These are phyloP conservation scores for Urochloa ruziziensis DNA, from an alignment of 176 grass and related monocot genomes.

Conservation along the genomic window DNA sequence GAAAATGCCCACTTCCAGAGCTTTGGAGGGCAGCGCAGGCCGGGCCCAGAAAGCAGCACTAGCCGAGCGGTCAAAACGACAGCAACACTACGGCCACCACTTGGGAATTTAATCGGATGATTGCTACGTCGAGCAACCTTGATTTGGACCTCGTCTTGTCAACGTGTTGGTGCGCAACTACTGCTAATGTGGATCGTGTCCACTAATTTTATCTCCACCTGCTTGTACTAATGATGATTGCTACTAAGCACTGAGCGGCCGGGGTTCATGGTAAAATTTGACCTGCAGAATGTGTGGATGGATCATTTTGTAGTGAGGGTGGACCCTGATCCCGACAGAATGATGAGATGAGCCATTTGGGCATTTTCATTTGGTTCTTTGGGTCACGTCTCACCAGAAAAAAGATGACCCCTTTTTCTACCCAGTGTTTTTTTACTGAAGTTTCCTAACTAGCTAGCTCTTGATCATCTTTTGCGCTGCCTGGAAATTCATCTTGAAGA, in stretches of 20 bases:
- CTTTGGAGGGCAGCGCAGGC: background rate
- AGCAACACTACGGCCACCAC: constrained; percentile 10
- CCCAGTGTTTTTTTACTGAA: background rate
- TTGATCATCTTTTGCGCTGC: background rate
- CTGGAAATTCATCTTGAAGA: background rate
- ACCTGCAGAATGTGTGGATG: constrained; percentile 18
- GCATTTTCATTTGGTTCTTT: background rate
- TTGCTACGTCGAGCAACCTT: constrained; percentile 49
- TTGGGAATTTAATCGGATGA: background rate
- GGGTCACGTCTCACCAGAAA: constrained; percentile 23
- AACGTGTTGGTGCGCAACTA: constrained; percentile 34
- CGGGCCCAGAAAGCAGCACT: constrained; percentile 6
- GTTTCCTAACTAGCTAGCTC: background rate
- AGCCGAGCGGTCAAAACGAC: constrained; percentile 14
- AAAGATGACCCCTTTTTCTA: background rate
- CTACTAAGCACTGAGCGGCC: background rate
- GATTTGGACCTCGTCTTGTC: constrained; percentile 37
- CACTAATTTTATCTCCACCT: background rate
- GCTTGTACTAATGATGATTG: too few species aligned
- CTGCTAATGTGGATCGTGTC: constrained; percentile 6
- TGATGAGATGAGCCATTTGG: constrained; percentile 5
- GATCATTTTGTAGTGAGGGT: constrained; percentile 15
- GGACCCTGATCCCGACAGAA: background rate
- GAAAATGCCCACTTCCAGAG: background rate
- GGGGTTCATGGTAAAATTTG: background rate